Evolutionary conservation across 129 eudicot species (phyloP).

Genomic region (Escallonia rubra): DNA sequence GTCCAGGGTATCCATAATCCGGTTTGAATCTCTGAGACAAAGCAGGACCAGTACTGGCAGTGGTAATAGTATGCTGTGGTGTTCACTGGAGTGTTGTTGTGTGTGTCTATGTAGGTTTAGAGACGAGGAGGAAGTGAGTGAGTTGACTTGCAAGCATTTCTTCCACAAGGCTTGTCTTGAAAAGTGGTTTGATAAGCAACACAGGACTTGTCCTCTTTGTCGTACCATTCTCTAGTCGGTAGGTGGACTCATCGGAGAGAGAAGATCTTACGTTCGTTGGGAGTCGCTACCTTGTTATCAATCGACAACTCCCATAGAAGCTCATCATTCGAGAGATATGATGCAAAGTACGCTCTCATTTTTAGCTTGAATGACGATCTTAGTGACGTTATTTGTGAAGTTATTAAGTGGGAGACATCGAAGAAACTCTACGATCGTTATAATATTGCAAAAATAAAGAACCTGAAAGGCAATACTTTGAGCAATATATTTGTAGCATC

Average conservation of each 20-base stretch:
- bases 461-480: too few relatives aligned
- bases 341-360: too few relatives aligned
- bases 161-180: slow-evolving; percentile 47
- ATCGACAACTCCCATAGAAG: too few relatives aligned
- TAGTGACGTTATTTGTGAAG: too few relatives aligned
- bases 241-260: neutral
- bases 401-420: too few relatives aligned
- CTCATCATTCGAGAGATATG: too few relatives aligned
- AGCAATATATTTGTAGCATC: too few relatives aligned
- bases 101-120: slow-evolving; percentile 43
- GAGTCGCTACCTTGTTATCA: too few relatives aligned
- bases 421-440: too few relatives aligned
- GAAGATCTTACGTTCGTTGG: too few relatives aligned
- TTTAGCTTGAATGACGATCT: too few relatives aligned
- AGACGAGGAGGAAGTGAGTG: slow-evolving; percentile 47
- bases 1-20: slow-evolving; percentile 22
- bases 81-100: slow-evolving; percentile 32
- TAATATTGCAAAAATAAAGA: too few relatives aligned
- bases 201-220: slow-evolving; percentile 47
- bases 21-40: slow-evolving; percentile 26
- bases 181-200: slow-evolving; percentile 47
- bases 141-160: slow-evolving; percentile 50
- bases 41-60: neutral
- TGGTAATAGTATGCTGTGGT: neutral
- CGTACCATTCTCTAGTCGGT: slow-evolving; percentile 25